Percentiles rank a stretch among this genome's conserved stretches.
Conservation (phyloP, 495 filamentous ascomycete genomes). For the Hyaloscypha finlandica region DNA sequence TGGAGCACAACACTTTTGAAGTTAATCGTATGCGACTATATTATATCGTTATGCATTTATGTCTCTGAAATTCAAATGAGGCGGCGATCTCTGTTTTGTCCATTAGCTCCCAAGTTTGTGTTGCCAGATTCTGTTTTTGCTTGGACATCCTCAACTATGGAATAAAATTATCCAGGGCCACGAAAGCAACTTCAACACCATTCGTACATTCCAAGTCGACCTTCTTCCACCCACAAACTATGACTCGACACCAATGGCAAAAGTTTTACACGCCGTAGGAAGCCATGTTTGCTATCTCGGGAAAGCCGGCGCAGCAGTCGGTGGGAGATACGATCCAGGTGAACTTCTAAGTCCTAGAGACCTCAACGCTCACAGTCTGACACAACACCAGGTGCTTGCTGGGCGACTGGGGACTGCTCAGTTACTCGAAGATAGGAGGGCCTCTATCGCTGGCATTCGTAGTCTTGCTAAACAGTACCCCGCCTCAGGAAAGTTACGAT, state of each 20-base stretch:
- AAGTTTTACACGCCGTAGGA: conserved; percentile 16
- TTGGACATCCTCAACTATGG: not conserved
- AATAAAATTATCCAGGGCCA: not conserved
- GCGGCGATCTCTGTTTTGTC: not conserved
- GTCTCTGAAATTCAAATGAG: not conserved
- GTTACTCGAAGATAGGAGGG: conserved; percentile 89
- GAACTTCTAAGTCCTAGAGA: not conserved
- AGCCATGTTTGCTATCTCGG: conserved; percentile 85
- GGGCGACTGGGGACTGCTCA: not conserved
- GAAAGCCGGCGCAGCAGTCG: conserved; percentile 80
- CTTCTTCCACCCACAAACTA: not conserved
- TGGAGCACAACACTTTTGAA: not conserved
- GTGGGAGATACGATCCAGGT: not conserved
- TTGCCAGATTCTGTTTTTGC: not conserved
- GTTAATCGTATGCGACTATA: not conserved
- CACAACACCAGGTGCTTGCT: conserved; percentile 51
- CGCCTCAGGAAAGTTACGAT: conserved; percentile 43
- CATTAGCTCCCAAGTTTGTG: not conserved
- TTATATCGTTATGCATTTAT: not conserved
- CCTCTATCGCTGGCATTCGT: conserved; percentile 86
- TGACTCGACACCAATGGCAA: conserved; percentile 9
- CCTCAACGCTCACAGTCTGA: conserved; percentile 69
- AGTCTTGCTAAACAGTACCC: conserved; percentile 97
- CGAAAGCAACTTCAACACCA: not conserved
- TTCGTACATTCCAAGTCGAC: not conserved